phyloP scores from a whole-genome alignment of 208 protist species.

The Lotmaria passim region DNA sequence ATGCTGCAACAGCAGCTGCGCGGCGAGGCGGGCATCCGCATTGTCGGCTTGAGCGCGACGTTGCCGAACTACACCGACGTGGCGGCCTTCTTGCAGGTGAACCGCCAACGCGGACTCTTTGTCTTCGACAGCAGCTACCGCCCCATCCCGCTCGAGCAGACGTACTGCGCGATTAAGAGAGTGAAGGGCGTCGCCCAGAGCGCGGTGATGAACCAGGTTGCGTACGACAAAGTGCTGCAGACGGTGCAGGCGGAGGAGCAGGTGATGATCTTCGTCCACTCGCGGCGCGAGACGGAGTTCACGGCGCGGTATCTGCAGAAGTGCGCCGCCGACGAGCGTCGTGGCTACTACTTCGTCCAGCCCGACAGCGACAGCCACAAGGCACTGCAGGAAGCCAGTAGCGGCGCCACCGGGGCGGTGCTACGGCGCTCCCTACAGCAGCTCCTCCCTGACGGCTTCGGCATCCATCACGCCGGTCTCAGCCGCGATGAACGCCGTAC shows the following conservation, averaged over 20 bases:
- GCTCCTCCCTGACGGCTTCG: constrained; percentile 97
- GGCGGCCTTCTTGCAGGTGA: constrained; percentile 98
- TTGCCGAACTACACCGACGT: constrained; percentile 99
- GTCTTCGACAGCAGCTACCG: constrained; percentile 96
- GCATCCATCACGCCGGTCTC: constrained; percentile 99
- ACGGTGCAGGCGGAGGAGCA: constrained; percentile 93
- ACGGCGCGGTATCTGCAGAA: constrained; percentile 94
- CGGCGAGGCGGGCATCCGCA: constrained; percentile 88
- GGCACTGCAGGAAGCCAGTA: constrained; percentile 79
- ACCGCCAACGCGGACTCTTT: constrained; percentile 93
- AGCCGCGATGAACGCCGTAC: constrained; percentile 93
- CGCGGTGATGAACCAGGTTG: constrained; percentile 97
- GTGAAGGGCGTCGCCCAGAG: constrained; percentile 94
- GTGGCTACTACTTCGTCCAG: constrained; percentile 89
- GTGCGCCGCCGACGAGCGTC: constrained; percentile 89
- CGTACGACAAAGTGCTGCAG: constrained; percentile 97
- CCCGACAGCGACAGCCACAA: constrained; percentile 81
- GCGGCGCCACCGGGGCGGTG: constrained; percentile 17
- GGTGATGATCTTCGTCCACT: constrained; percentile 99
- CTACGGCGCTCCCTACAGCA: constrained; percentile 68
- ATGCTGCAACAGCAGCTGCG: constrained; percentile 83
- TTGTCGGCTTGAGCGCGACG: constrained; percentile 99
- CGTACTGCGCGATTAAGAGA: constrained; percentile 97
- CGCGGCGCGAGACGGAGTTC: constrained; percentile 97
- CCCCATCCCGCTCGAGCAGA: constrained; percentile 98